These are phyloP conservation scores for Chaetomiaceae sp. DNA, from an alignment of 2,329 filamentous ascomycete genomes.

Conservation along the genomic window DNA sequence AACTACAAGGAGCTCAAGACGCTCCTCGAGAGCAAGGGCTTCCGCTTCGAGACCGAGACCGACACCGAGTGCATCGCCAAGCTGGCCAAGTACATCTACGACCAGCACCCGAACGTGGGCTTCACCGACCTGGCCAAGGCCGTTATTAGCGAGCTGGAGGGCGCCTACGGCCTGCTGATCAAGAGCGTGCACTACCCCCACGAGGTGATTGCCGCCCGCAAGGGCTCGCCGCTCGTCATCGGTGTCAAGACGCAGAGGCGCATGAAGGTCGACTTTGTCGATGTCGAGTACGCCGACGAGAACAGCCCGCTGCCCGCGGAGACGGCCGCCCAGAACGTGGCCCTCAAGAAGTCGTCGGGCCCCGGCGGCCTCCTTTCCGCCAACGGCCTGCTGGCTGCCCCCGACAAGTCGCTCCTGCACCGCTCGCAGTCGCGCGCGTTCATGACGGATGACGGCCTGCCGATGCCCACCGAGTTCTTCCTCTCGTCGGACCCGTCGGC, in stretches of 20 bases:
- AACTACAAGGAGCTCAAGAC: conserved; percentile 99
- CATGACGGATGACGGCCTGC: conserved; percentile 96
- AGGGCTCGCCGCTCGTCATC: conserved; percentile 95
- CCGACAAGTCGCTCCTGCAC: conserved; percentile 97
- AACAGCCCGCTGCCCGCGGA: conserved; percentile 81
- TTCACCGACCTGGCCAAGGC: conserved; percentile 97
- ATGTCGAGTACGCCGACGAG: conserved; percentile 94
- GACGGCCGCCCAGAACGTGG: conserved; percentile 91
- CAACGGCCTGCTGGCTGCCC: conserved; percentile 70
- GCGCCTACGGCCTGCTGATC: conserved; percentile 92
- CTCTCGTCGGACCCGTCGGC: conserved; percentile 97
- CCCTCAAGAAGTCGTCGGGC: conserved; percentile 91
- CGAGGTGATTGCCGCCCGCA: conserved; percentile 95
- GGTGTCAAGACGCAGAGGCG: conserved; percentile 96
- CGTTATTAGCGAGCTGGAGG: conserved; percentile 96
- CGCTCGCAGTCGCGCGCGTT: conserved; percentile 98
- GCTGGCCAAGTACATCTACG: conserved; percentile 96
- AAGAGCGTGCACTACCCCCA: conserved; percentile 99
- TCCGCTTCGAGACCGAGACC: conserved; percentile 98
- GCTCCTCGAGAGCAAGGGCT: conserved; percentile 87
- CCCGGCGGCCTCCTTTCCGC: conserved; percentile 64
- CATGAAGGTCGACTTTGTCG: conserved; percentile 99
- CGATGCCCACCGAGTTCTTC: conserved; percentile 99
- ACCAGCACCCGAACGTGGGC: conserved; percentile 87
- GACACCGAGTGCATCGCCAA: conserved; percentile 99